Evolutionary conservation across 805 yeast species (phyloP).

Genomic region (Maudiozyma serrabonitensis): DNA sequence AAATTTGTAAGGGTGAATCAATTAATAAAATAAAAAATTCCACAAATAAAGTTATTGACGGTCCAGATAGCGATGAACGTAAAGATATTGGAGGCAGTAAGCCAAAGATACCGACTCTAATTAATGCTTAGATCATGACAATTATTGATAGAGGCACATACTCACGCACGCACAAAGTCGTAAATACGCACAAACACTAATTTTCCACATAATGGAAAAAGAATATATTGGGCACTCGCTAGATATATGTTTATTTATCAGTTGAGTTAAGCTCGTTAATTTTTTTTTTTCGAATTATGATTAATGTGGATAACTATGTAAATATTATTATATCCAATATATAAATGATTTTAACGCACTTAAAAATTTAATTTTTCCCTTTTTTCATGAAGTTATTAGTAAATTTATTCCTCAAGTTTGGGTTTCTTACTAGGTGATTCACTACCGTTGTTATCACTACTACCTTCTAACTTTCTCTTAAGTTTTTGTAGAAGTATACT

Average conservation of each 20-base stretch:
- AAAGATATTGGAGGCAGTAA: conserved; percentile 30
- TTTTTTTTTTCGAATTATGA: background rate
- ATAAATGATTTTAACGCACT: background rate
- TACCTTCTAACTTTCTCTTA: conserved; percentile 33
- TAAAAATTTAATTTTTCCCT: background rate
- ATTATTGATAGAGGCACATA: background rate
- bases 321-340: background rate
- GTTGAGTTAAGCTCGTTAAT: background rate
- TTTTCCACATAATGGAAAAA: too few species aligned
- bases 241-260: background rate
- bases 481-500: conserved; percentile 40
- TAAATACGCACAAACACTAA: background rate
- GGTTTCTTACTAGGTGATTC: conserved; percentile 10
- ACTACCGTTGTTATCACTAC: conserved; percentile 6
- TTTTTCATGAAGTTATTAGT: background rate
- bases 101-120: conserved; percentile 24
- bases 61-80: conserved; percentile 38
- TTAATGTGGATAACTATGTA: conserved; percentile 6
- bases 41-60: conserved; percentile 67
- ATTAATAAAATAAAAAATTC: conserved; percentile 58
- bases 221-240: too few species aligned
- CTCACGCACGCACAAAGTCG: background rate
- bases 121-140: conserved; percentile 17
- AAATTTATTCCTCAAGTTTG: conserved; percentile 1
- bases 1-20: conserved; percentile 70